Base-by-base conservation (phyloP, 2,329 filamentous ascomycete species). In the Pseudogymnoascus sp. region DNA sequence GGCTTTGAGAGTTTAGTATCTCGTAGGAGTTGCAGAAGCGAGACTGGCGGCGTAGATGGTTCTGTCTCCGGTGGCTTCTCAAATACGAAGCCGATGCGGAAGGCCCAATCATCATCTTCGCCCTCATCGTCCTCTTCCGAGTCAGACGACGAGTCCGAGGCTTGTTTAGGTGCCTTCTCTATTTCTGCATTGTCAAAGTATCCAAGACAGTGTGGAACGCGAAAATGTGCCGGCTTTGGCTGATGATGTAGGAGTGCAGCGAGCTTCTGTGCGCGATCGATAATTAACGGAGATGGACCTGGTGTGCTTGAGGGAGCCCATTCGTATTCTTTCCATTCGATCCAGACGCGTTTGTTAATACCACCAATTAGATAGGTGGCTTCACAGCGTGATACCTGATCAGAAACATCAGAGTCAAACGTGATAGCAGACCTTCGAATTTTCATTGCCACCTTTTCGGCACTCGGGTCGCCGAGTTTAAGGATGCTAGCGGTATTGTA, bases 61-160 rank as follows among this genome's bases (percentile, higher is more conserved):
- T 70, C 61, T 18, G 74, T 70, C 14, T 74, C 71, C 0, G 67
- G 61, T 1, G 80, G 79, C 9, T 79, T 76, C 58, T 80, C 77
- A 63, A 83, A 84, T 8, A 84, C 74, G 16, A 84, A 74, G 2
- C 81, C 81, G 12, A 82, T 78, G 11, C 78, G 76, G 54, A 71
- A 68, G 16, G 41, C 41, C 60, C 75, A 75, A 47, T 76, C 68
- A 9, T 75, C 73, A 54, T 73, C 73, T 4, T 78, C 74, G 6
- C 78, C 74, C 54, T 62, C 64, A 12, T 50, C 37, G 43, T 75
- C 68, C 9, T 75, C 73, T 57, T 73, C 39, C 20, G 22, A 50
- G 22, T 50, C 41, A 30, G 41, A 50, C 28, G 6, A 22, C 14
- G 41, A 30, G 41, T 50, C 22, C 4, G 41, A 50, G 14, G 41